Evolutionary conservation across 148 eudicot genomes (phyloP), one percentile per base, ranked within the genome.

Genomic region (Amaranthus hypochondriacus): DNA sequence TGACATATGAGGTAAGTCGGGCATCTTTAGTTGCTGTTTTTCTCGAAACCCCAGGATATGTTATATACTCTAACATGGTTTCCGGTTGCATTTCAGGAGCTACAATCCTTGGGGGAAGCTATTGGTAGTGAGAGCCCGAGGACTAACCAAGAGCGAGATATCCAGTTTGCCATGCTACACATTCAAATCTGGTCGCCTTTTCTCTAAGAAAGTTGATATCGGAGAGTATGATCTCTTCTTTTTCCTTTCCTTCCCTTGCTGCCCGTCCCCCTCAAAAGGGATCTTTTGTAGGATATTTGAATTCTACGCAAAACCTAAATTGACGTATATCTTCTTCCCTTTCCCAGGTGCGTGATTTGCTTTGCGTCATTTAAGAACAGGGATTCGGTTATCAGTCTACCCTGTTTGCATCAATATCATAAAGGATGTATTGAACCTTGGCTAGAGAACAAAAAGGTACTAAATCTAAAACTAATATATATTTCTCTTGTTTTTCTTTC

Each of bases 331-430:
- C 1, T 69, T 5, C 43, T 7, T 18, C 18, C 72, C 55, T 63
- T 2, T 14, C 56, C 58, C 81, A 94, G 98, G 74, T 94, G 98
- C 68, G 91, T 86, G 72, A 88, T 94, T 76, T 94, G 98, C 80
- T 81, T 43, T 59, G 49, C 70, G 55, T 70, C 58, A 15, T 91
- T 80, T 75, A 81, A 84, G 66, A 81, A 77, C 67, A 85, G 88
- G 67, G 84, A 83, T 57, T 69, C 61, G 51, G 65, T 91, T 76
- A 91, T 80, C 71, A 74, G 76, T 61, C 81, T 94, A 81, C 91
- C 97, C 56, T 94, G 97, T 76, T 79, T 83, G 9, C 98, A 94
- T 79, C 81, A 72, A 5, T 94, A 89, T 87, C 98, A 94, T 84
- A 76, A 89, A 11, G 68, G 87, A 0, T 94, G 97, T 77, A 87